Conservation (phyloP, 192 early-diverging fungal species). For the Gonapodya sp. region DNA sequence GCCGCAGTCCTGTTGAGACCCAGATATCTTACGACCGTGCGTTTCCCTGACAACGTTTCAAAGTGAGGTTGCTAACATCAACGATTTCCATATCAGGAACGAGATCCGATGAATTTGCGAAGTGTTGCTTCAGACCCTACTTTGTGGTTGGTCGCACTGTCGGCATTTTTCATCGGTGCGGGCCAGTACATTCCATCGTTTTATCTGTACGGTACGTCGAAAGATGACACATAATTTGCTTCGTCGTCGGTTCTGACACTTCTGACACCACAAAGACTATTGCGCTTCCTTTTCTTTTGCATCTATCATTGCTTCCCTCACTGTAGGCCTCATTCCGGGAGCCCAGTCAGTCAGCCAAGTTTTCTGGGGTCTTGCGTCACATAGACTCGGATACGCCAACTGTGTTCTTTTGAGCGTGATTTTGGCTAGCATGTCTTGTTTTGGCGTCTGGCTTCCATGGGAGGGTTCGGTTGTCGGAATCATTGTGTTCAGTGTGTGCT, state of each 20-base stretch:
- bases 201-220: background rate
- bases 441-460: background rate
- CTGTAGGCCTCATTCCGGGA: background rate
- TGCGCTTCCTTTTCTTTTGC: background rate
- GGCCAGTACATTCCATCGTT: background rate
- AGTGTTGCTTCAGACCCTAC: background rate
- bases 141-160: background rate
- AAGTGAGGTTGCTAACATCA: too few species aligned
- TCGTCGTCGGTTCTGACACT: too few species aligned
- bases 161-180: background rate
- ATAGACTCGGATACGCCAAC: background rate
- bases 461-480: background rate
- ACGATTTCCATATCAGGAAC: background rate
- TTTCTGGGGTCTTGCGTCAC: background rate
- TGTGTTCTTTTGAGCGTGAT: background rate
- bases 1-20: background rate
- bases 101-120: background rate
- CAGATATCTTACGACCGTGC: background rate
- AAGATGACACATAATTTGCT: background rate
- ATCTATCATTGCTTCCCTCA: background rate
- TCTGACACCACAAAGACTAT: background rate
- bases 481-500: background rate
- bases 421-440: background rate
- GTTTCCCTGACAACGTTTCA: too few species aligned
- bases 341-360: background rate